A percentile compares a stretch with the other conserved stretches of the same genome.
These are phyloP conservation scores for Zasmidium angulare DNA, from an alignment of 2,329 filamentous ascomycete species.

Conservation along the genomic window DNA sequence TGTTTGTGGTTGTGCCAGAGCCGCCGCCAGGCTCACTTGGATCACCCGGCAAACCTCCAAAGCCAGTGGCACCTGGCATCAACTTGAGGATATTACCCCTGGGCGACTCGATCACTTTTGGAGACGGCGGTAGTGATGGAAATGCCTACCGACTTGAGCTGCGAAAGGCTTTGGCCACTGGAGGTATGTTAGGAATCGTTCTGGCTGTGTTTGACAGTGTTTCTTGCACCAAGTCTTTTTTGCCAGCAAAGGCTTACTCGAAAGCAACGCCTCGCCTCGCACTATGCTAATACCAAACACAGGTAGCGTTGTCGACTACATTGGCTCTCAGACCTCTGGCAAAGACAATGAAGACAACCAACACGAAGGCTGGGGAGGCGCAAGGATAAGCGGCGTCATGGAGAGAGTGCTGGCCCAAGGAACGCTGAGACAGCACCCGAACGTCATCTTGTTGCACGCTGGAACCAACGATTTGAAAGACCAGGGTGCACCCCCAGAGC, in stretches of 20 bases:
- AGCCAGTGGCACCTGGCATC: background rate
- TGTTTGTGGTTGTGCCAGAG: background rate
- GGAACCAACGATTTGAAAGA: conserved; percentile 17
- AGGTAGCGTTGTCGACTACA: background rate
- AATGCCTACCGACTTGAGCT: conserved; percentile 3
- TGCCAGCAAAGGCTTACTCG: no score
- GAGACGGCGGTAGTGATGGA: background rate
- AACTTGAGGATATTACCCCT: background rate
- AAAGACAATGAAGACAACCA: background rate
- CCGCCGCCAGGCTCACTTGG: background rate
- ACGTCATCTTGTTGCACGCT: conserved; percentile 18
- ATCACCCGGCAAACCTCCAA: background rate
- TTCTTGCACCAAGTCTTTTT: no score
- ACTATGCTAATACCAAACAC: background rate
- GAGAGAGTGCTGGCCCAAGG: background rate
- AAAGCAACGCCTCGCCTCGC: background rate
- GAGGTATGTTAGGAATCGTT: background rate
- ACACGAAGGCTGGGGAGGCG: conserved; percentile 4
- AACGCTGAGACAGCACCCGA: conserved; percentile 1
- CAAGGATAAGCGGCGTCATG: background rate
- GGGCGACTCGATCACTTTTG: conserved; percentile 5
- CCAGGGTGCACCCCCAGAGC: background rate
- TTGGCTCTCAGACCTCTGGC: background rate
- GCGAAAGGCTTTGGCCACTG: background rate
- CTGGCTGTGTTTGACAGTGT: no score